Percentiles rank a stretch among this genome's conserved stretches.
Conservation (phyloP, 495 filamentous ascomycete genomes). For the Trichoderma gamsii region DNA sequence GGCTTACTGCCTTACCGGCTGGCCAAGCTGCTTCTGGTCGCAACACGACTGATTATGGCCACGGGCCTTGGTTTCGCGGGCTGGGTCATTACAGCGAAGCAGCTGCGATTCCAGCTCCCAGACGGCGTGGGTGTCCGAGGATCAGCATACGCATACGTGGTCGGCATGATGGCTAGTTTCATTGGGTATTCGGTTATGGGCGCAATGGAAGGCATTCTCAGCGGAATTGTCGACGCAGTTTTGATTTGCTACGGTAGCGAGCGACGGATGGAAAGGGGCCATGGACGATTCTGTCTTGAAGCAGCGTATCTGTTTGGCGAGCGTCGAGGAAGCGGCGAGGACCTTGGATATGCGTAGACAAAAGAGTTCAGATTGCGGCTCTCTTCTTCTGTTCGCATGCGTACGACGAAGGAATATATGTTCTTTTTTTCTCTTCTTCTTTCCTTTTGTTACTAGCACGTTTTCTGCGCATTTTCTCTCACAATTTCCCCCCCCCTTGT, state of each 20-base stretch:
- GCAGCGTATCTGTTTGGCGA: constrained; percentile 77
- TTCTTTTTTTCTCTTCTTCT: neutral
- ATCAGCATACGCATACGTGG: constrained; percentile 92
- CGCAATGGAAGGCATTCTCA: constrained; percentile 89
- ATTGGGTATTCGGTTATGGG: constrained; percentile 95
- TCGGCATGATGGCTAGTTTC: constrained; percentile 81
- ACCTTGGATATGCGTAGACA: constrained; percentile 9
- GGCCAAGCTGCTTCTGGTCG: constrained; percentile 85
- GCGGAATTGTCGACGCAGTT: constrained; percentile 85
- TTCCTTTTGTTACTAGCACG: neutral
- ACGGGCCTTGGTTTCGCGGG: constrained; percentile 87
- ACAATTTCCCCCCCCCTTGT: no score
- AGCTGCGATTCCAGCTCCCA: constrained; percentile 49
- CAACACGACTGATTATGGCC: constrained; percentile 83
- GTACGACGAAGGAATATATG: neutral
- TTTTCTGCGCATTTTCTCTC: no score
- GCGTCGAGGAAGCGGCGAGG: constrained; percentile 22
- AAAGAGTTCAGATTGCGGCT: neutral
- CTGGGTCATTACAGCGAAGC: constrained; percentile 88
- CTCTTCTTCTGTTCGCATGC: neutral
- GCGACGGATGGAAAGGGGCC: constrained; percentile 56
- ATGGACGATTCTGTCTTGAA: constrained; percentile 80
- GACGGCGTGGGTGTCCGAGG: constrained; percentile 54
- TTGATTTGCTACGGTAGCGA: constrained; percentile 94
- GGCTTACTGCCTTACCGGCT: constrained; percentile 67